Evolutionary conservation across 208 protist genomes (phyloP), one percentile per base, ranked within the genome.

Genomic region (Acanthamoeba healyi): DNA sequence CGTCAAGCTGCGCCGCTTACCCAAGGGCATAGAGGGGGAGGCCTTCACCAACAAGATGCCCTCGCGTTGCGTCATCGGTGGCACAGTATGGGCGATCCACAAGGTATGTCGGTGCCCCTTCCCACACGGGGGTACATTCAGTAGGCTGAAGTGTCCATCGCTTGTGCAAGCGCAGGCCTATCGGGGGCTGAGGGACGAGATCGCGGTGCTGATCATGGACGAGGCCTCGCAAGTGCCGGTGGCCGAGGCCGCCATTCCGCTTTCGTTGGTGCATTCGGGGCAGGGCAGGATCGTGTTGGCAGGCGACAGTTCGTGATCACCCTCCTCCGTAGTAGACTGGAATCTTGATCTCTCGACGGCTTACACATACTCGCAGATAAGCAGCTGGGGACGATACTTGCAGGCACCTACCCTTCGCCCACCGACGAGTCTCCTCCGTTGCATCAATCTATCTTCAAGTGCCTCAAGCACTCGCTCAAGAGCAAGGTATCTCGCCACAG

Each of bases 131-230:
- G 44, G 44, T 32, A 7, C 58, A 19, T 65, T n/a, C n/a, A n/a
- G n/a, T n/a, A n/a, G n/a, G n/a, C n/a, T n/a, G n/a, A n/a, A n/a
- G n/a, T n/a, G n/a, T n/a, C n/a, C n/a, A n/a, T n/a, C n/a, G n/a
- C n/a, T n/a, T n/a, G n/a, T n/a, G n/a, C n/a, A 19, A 65, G 58
- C 58, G 61, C 61, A 70, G 61, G 65, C 65, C 65, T 74, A 74
- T 26, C 65, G 65, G 34, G 65, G 65, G 32, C 65, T 74, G 61
- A 22, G 14, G 61, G 61, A 70, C 32, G 61, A 70, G 32, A 36
- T 74, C 34, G 17, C 65, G 65, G 65, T 74, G 9, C 36, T 74
- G 65, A 15, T 74, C 12, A 74, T 74, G 65, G 65, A 74, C 65
- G 65, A 74, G 65, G 65, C 65, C 12, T 74, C 65, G 65, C 65